Evolutionary conservation across 352 stramenopile genomes (phyloP).

Genomic region (Plasmopara muralis): DNA sequence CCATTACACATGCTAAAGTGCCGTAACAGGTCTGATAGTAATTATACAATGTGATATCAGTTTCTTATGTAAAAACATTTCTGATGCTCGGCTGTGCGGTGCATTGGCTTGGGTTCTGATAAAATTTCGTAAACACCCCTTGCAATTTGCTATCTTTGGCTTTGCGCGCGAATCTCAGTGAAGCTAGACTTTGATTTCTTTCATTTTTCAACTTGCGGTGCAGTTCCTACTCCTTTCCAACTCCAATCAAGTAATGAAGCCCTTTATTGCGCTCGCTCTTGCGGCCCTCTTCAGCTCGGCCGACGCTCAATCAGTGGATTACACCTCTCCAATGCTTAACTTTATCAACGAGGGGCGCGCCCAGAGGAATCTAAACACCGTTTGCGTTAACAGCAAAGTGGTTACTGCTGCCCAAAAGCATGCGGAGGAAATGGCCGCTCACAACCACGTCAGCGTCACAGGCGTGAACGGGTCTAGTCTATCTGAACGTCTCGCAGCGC

Average conservation of each 20-base stretch:
- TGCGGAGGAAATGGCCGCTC: conserved; percentile 20
- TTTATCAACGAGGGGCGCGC: conserved; percentile 35
- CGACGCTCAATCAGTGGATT: conserved; percentile 28
- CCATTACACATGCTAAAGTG: too few relatives aligned
- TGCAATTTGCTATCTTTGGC: too few relatives aligned
- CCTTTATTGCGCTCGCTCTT: conserved; percentile 19
- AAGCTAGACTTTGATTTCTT: background rate
- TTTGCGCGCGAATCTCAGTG: too few relatives aligned
- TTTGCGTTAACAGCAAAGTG: conserved; percentile 42
- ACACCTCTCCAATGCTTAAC: conserved; percentile 26
- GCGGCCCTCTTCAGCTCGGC: conserved; percentile 19
- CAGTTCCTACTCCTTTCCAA: conserved; percentile 14
- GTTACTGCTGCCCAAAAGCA: conserved; percentile 17
- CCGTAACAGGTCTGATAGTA: too few relatives aligned
- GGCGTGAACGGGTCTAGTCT: conserved; percentile 26
- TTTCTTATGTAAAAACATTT: too few relatives aligned
- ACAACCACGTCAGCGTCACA: conserved; percentile 20
- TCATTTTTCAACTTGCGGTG: conserved; percentile 25
- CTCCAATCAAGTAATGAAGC: conserved; percentile 21
- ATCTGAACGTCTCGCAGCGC: conserved; percentile 17
- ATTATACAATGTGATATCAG: too few relatives aligned
- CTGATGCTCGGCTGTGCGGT: too few relatives aligned
- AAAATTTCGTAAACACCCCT: too few relatives aligned
- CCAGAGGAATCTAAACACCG: conserved; percentile 19
- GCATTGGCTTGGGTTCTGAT: too few relatives aligned